A percentile compares a stretch with the other conserved stretches of the same genome.
phyloP scores from a whole-genome alignment of 805 yeast genomes.

The Wickerhamomyces xylosicus region DNA sequence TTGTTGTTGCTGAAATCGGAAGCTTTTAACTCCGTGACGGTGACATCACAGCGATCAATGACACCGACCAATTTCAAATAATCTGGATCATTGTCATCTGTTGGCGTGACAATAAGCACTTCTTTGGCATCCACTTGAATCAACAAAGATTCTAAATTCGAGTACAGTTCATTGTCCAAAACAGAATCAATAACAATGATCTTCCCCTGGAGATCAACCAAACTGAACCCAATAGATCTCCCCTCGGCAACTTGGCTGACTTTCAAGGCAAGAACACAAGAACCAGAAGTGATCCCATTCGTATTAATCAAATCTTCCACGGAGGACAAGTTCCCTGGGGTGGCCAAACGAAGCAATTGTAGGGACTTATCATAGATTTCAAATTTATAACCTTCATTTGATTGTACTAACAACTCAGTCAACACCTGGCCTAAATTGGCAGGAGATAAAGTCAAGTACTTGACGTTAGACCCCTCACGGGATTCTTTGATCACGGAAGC shows the following conservation, averaged over 20 bases:
- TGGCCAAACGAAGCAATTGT: conserved; percentile 47
- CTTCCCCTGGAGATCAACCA: conserved; percentile 61
- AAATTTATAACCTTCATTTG: conserved; percentile 50
- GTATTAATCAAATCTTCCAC: conserved; percentile 59
- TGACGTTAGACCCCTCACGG: conserved; percentile 24
- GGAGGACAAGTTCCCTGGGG: conserved; percentile 83
- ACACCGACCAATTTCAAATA: conserved; percentile 57
- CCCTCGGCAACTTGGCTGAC: conserved; percentile 24
- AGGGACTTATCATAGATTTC: conserved; percentile 72
- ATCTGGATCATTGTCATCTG: conserved; percentile 37
- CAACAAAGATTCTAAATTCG: conserved; percentile 76
- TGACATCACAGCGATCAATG: conserved; percentile 69
- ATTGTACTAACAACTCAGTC: conserved; percentile 53
- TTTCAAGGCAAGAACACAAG: conserved; percentile 38
- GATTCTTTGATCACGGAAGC: conserved; percentile 65
- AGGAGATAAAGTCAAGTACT: conserved; percentile 68
- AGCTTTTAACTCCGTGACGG: conserved; percentile 48
- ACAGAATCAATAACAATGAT: conserved; percentile 69
- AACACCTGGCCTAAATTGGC: conserved; percentile 62
- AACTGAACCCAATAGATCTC: conserved; percentile 64
- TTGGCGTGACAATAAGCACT: conserved; percentile 44
- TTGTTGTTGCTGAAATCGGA: conserved; percentile 54
- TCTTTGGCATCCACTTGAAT: conserved; percentile 90
- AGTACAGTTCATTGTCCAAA: conserved; percentile 76
- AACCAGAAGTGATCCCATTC: conserved; percentile 32